These are phyloP conservation scores for Bimuria novae-zelandiae DNA, from an alignment of 2,329 filamentous ascomycete species.

Conservation along the genomic window DNA sequence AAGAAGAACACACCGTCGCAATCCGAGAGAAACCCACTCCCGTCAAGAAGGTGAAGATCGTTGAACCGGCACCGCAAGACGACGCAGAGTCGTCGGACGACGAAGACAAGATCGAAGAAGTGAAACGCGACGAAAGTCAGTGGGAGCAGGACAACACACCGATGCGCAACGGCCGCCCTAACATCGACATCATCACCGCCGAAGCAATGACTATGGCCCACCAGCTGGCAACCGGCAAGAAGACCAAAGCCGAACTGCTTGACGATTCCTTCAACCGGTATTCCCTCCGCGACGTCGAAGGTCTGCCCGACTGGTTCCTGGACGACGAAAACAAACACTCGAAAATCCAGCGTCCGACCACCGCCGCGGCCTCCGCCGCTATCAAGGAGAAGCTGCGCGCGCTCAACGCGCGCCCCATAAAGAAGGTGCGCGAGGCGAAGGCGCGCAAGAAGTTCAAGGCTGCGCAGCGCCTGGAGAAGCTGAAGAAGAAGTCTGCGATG, in stretches of 20 bases:
- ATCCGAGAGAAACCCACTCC: slow-evolving; percentile 17
- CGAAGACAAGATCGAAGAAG: slow-evolving; percentile 63
- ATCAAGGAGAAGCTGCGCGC: slow-evolving; percentile 95
- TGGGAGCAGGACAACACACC: slow-evolving; percentile 72
- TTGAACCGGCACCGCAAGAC: slow-evolving; percentile 23
- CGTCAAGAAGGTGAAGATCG: slow-evolving; percentile 21
- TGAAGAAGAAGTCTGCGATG: slow-evolving; percentile 95
- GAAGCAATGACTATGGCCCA: slow-evolving; percentile 98
- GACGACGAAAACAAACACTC: slow-evolving; percentile 89
- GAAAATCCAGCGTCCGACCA: slow-evolving; percentile 84
- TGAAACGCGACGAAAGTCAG: slow-evolving; percentile 60
- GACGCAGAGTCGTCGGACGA: slow-evolving; percentile 45
- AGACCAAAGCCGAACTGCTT: slow-evolving; percentile 75
- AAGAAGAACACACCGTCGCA: slow-evolving; percentile 29
- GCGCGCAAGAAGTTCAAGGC: slow-evolving; percentile 97
- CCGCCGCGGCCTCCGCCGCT: slow-evolving; percentile 82
- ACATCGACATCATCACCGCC: slow-evolving; percentile 98
- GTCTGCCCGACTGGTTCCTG: slow-evolving; percentile 95
- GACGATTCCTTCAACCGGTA: slow-evolving; percentile 95
- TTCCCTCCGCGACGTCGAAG: slow-evolving; percentile 86
- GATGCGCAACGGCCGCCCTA: slow-evolving; percentile 67
- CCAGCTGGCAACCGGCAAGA: slow-evolving; percentile 83
- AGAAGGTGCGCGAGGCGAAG: slow-evolving; percentile 97
- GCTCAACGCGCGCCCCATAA: slow-evolving; percentile 94
- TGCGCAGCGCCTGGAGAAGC: slow-evolving; percentile 86